phyloP scores from a whole-genome alignment of 2,329 filamentous ascomycete genomes.

The Scedosporium boydii region DNA sequence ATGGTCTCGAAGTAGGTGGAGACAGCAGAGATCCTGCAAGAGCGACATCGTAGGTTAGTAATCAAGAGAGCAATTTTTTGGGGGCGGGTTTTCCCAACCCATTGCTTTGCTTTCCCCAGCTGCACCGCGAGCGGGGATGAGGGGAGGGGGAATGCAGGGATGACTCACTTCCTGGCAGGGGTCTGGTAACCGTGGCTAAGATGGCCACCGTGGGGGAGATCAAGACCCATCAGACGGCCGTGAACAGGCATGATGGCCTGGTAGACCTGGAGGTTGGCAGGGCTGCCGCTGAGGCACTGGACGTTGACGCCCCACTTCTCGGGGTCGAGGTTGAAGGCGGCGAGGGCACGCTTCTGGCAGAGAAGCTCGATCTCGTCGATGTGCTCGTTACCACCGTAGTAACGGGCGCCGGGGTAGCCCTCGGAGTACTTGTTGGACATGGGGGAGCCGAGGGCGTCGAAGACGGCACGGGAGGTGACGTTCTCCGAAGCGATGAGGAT shows the following conservation, averaged over 20 bases:
- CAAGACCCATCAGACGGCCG: constrained; percentile 92
- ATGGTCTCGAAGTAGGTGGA: constrained; percentile 99
- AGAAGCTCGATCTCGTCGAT: constrained; percentile 94
- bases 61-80: neutral
- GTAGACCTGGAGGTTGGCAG: constrained; percentile 96
- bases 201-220: constrained; percentile 89
- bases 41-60: neutral
- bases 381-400: constrained; percentile 98
- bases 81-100: neutral
- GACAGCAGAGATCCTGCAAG: constrained; percentile 75
- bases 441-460: constrained; percentile 88
- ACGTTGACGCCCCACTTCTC: constrained; percentile 98
- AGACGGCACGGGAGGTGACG: constrained; percentile 95
- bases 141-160: neutral
- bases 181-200: constrained; percentile 97
- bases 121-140: neutral
- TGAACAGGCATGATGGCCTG: constrained; percentile 94
- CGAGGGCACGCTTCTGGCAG: constrained; percentile 87
- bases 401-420: constrained; percentile 94
- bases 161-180: constrained; percentile 71
- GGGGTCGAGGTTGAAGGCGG: constrained; percentile 78
- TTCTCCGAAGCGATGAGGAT: constrained; percentile 99
- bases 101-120: neutral
- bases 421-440: constrained; percentile 99
- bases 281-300: constrained; percentile 84